phyloP scores from a whole-genome alignment of 73 alveolate genomes.

The Paramecium pentaurelia region DNA sequence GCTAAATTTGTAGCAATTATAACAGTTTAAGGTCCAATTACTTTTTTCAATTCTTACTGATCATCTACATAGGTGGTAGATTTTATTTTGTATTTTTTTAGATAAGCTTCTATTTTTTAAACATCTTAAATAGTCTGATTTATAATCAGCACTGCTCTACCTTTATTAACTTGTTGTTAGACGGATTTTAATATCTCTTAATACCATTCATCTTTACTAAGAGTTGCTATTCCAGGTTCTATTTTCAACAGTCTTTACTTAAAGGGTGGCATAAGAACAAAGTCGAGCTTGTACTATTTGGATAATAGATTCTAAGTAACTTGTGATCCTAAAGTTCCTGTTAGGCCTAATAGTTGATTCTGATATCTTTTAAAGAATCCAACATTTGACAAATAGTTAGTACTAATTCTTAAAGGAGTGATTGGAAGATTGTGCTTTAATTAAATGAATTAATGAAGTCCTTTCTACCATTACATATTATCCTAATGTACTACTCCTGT shows the following conservation, averaged over 20 bases:
- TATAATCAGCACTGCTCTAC: neutral
- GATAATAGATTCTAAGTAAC: neutral
- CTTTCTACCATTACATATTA: neutral
- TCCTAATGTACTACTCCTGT: neutral
- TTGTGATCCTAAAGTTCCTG: neutral
- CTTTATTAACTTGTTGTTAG: neutral
- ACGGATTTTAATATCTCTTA: neutral
- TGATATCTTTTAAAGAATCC: neutral
- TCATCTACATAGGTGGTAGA: neutral
- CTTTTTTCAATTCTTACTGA: neutral
- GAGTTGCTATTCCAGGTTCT: neutral
- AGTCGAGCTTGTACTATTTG: neutral
- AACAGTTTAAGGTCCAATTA: neutral
- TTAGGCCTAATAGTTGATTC: neutral
- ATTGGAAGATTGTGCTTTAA: neutral
- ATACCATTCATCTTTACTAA: neutral
- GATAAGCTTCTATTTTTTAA: neutral
- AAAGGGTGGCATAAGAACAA: neutral
- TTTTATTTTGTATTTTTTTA: neutral
- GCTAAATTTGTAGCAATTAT: neutral
- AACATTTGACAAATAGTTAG: neutral
- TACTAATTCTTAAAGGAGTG: neutral
- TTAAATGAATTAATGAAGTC: neutral
- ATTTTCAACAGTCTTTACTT: neutral
- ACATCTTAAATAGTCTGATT: neutral